Evolutionary conservation across 2,329 filamentous ascomycete species (phyloP).

Genomic region (Aspergillus awamori): DNA sequence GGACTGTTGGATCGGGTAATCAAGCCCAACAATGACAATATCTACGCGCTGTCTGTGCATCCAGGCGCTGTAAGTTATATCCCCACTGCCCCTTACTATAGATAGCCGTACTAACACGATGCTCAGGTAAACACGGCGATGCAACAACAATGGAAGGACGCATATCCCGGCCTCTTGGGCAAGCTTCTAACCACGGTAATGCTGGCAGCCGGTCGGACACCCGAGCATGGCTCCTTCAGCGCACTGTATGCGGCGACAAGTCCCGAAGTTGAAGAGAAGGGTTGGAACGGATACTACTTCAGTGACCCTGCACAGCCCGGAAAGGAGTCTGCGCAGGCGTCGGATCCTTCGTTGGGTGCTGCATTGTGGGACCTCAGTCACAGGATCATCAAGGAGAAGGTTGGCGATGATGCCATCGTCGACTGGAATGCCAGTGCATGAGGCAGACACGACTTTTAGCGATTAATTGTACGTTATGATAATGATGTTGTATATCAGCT

Average conservation of each 20-base stretch:
- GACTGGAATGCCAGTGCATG: slow-evolving; percentile 33
- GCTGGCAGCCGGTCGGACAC: slow-evolving; percentile 39
- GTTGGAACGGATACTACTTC: slow-evolving; percentile 50
- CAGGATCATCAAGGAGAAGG: slow-evolving; percentile 44
- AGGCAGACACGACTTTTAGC: not conserved
- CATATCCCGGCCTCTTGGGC: slow-evolving; percentile 48
- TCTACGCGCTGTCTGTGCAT: slow-evolving; percentile 48
- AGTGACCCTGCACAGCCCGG: slow-evolving; percentile 43
- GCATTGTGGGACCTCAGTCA: slow-evolving; percentile 48
- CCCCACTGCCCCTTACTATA: too few relatives aligned
- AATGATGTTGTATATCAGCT: too few relatives aligned
- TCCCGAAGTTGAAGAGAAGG: slow-evolving; percentile 46
- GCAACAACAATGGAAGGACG: slow-evolving; percentile 52
- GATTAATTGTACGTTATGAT: too few relatives aligned
- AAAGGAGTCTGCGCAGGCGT: slow-evolving; percentile 45
- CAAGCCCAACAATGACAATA: slow-evolving; percentile 44
- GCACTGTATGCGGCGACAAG: slow-evolving; percentile 49
- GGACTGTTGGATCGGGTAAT: slow-evolving; percentile 48
- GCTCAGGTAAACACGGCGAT: slow-evolving; percentile 49
- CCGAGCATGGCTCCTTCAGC: slow-evolving; percentile 50
- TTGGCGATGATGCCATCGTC: slow-evolving; percentile 44
- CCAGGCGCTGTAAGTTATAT: slow-evolving; percentile 33
- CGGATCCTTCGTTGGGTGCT: slow-evolving; percentile 41
- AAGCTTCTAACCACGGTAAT: slow-evolving; percentile 42
- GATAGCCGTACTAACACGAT: not conserved